Evolutionary conservation across 192 early-diverging fungal species (phyloP).

Genomic region (Fimicolochytrium jonesii): DNA sequence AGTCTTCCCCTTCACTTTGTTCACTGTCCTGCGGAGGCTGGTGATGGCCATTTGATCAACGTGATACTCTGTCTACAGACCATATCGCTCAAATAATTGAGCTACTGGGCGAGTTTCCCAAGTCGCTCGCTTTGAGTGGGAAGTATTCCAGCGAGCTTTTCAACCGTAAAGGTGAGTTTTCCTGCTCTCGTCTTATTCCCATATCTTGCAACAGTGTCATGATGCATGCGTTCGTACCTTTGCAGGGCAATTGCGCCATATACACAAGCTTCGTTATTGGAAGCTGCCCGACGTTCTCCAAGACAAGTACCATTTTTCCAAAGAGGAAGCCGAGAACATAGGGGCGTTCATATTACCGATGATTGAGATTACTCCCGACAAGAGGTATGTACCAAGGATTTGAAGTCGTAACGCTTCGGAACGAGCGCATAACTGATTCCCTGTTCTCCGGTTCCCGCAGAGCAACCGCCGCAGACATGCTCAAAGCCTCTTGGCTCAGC

Average conservation of each 20-base stretch:
- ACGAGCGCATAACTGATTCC: not conserved
- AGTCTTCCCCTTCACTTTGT: not conserved
- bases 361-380: conserved; percentile 42
- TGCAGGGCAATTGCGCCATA: conserved; percentile 75
- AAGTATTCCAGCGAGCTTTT: conserved; percentile 84
- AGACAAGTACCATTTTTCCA: conserved; percentile 82
- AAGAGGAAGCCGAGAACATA: conserved; percentile 66
- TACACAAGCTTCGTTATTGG: conserved; percentile 82
- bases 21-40: not conserved
- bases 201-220: too few species aligned
- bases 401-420: not conserved
- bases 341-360: conserved; percentile 82
- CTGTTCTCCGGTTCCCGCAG: not conserved
- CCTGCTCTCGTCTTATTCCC: too few species aligned
- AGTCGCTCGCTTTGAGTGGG: conserved; percentile 72
- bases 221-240: too few species aligned
- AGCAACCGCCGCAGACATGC: conserved; percentile 42
- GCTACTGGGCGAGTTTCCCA: conserved; percentile 81
- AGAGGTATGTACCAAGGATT: conserved; percentile 4
- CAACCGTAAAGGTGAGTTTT: conserved; percentile 65
- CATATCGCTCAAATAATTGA: conserved; percentile 97
- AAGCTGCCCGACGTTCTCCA: conserved; percentile 74
- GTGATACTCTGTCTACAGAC: conserved; percentile 50
- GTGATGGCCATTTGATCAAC: not conserved
- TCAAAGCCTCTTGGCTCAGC: conserved; percentile 35